Conservation (phyloP, 257 asterid genomes). For the Misopates orontium region DNA sequence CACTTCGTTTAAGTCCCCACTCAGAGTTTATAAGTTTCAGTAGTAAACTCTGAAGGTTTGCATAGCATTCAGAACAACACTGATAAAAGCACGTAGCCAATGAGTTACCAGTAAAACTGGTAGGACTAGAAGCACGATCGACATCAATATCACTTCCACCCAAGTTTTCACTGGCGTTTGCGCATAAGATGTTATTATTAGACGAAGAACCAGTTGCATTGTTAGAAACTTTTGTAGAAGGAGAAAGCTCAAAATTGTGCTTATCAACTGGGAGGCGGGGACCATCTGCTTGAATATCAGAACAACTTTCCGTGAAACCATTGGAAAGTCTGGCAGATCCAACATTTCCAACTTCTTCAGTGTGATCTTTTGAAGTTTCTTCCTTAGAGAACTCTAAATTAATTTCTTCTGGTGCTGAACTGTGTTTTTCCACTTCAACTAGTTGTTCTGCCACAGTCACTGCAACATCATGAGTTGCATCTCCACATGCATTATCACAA, state of each 20-base stretch:
- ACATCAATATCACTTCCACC: constrained; percentile 22
- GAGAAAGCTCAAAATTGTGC: constrained; percentile 25
- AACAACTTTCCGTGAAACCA: constrained; percentile 41
- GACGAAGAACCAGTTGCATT: constrained; percentile 25
- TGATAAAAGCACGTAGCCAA: constrained; percentile 48
- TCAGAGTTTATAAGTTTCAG: constrained; percentile 38
- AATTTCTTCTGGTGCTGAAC: constrained; percentile 35
- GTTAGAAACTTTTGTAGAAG: constrained; percentile 24
- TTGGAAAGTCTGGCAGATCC: constrained; percentile 41
- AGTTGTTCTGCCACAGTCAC: constrained; percentile 33
- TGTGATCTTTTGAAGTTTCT: constrained; percentile 29
- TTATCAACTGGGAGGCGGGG: constrained; percentile 29
- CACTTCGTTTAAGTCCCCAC: constrained; percentile 41
- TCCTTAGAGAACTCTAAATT: constrained; percentile 30
- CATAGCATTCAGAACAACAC: constrained; percentile 69
- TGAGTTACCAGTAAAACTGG: no score
- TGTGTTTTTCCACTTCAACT: constrained; percentile 17
- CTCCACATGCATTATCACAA: constrained; percentile 26
- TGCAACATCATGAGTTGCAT: constrained; percentile 33
- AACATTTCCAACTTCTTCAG: constrained; percentile 30
- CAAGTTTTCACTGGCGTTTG: constrained; percentile 25
- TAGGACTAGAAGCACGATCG: constrained; percentile 23
- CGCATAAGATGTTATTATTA: constrained; percentile 27
- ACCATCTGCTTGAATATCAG: constrained; percentile 32
- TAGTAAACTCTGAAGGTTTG: constrained; percentile 51